Conservation (phyloP, 148 eudicot species). For the Mesembryanthemum crystallinum region DNA sequence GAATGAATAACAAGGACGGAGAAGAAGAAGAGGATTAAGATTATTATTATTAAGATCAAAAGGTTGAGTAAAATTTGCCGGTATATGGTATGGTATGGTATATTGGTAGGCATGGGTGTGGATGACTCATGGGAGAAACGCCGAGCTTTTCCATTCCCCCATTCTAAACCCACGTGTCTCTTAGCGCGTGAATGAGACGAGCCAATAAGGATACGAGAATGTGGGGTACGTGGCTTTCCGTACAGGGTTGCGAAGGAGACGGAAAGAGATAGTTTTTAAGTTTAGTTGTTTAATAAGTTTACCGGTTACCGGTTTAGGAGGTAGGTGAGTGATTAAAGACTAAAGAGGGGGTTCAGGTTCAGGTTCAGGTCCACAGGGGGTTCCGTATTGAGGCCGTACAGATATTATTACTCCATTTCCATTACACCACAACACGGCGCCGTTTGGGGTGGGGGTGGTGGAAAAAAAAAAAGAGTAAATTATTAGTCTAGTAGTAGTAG, state of each 20-base stretch:
- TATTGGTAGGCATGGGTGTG: too few relatives aligned
- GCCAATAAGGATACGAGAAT: neutral
- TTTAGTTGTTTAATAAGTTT: too few relatives aligned
- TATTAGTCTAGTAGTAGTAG: too few relatives aligned
- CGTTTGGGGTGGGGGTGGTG: neutral
- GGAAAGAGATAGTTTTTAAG: too few relatives aligned
- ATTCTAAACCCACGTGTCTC: neutral
- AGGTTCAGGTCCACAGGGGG: too few relatives aligned
- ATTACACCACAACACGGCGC: neutral
- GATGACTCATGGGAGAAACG: conserved; percentile 17
- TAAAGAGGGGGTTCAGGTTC: too few relatives aligned
- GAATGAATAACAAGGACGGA: neutral
- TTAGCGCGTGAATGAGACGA: neutral
- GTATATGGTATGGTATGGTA: neutral
- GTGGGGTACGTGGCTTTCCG: conserved; percentile 19
- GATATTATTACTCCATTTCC: neutral
- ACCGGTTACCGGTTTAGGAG: conserved; percentile 6
- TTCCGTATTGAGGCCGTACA: conserved; percentile 29
- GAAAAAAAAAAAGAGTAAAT: neutral
- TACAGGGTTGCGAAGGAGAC: neutral
- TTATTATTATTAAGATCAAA: too few relatives aligned
- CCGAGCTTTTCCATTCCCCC: neutral
- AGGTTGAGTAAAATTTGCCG: too few relatives aligned
- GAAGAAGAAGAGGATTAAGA: neutral
- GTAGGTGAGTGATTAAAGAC: neutral